A percentile compares a stretch with the other conserved stretches of the same genome.
These are phyloP conservation scores for Celoporthe dispersa DNA, from an alignment of 2,329 filamentous ascomycete genomes.

Conservation along the genomic window DNA sequence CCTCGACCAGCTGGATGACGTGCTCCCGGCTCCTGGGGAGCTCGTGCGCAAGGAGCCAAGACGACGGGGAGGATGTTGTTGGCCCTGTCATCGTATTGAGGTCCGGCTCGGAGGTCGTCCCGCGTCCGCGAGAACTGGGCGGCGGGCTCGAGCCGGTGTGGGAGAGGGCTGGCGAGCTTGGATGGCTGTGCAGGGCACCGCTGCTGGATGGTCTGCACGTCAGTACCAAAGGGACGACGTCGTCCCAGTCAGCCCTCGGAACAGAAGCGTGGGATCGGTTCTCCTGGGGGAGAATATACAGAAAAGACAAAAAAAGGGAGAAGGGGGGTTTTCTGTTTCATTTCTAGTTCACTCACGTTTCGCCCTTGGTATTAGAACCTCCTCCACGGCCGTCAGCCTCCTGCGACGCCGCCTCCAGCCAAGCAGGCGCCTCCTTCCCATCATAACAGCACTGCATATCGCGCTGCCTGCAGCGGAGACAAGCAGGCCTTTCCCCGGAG, in stretches of 20 bases:
- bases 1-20: conserved; percentile 27
- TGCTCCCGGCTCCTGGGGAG: conserved; percentile 3
- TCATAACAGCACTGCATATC: conserved; percentile 29
- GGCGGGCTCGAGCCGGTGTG: neutral
- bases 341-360: neutral
- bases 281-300: too few species aligned
- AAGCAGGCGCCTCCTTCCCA: conserved; percentile 30
- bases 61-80: neutral
- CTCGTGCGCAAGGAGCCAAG: conserved; percentile 3
- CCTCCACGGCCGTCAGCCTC: conserved; percentile 5
- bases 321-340: neutral
- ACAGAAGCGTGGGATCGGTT: neutral
- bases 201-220: neutral
- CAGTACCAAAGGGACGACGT: neutral
- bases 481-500: conserved; percentile 29
- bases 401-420: conserved; percentile 25
- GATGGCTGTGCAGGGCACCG: neutral
- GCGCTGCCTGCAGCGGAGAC: conserved; percentile 28
- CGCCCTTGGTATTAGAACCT: neutral
- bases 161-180: conserved; percentile 7
- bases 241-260: neutral
- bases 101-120: neutral
- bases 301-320: neutral
- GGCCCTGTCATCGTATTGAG: neutral
- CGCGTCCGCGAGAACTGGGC: neutral